These are phyloP conservation scores for Gymnopilus junonius DNA, from an alignment of 768 basidiomycete genomes.

Conservation along the genomic window DNA sequence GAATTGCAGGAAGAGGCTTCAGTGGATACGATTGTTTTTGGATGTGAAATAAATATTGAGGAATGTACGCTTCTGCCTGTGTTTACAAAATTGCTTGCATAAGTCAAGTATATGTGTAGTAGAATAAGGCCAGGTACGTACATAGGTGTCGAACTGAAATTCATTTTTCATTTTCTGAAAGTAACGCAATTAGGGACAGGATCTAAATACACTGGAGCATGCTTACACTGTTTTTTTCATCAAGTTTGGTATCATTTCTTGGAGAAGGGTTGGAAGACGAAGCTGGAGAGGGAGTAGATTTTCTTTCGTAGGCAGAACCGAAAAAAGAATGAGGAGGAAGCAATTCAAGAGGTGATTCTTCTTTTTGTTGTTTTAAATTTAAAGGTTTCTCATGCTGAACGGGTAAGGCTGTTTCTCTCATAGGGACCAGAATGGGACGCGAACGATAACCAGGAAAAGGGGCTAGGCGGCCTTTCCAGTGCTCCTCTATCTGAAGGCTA, in stretches of 20 bases:
- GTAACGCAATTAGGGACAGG: not conserved
- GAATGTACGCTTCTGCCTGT: constrained; percentile 53
- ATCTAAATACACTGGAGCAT: not conserved
- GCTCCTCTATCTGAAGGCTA: constrained; percentile 33
- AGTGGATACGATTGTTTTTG: constrained; percentile 49
- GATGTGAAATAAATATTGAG: constrained; percentile 52
- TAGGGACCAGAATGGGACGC: constrained; percentile 33
- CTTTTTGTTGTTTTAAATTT: constrained; percentile 7
- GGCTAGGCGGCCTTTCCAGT: constrained; percentile 47
- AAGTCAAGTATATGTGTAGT: not conserved
- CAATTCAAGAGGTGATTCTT: constrained; percentile 1
- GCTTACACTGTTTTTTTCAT: constrained; percentile 21
- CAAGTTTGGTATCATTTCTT: constrained; percentile 12
- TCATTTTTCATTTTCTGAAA: constrained; percentile 22
- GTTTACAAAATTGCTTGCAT: not conserved
- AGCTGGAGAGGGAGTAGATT: constrained; percentile 21
- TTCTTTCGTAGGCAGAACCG: constrained; percentile 6
- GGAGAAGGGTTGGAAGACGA: constrained; percentile 1
- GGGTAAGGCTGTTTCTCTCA: constrained; percentile 19
- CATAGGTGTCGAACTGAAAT: constrained; percentile 50
- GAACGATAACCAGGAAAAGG: constrained; percentile 47
- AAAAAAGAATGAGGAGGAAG: constrained; percentile 18
- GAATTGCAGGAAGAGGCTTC: constrained; percentile 43
- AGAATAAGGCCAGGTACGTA: constrained; percentile 21
- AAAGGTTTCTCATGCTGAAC: constrained; percentile 16